These are phyloP conservation scores for Phyllosticta ampelicida DNA, from an alignment of 2,329 filamentous ascomycete genomes.

Conservation along the genomic window DNA sequence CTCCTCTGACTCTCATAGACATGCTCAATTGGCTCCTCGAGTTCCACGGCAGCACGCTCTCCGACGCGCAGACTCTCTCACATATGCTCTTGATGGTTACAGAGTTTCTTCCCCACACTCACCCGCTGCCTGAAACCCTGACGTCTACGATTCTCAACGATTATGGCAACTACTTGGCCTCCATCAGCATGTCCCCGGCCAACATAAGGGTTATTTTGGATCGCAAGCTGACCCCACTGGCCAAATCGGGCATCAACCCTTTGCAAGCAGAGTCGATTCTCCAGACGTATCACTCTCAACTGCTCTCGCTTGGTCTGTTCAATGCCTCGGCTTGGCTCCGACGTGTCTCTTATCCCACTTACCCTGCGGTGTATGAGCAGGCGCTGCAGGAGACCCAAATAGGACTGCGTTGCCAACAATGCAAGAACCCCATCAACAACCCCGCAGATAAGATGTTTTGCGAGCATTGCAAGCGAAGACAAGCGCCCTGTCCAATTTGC, in stretches of 20 bases:
- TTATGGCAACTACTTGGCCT: slow-evolving; percentile 30
- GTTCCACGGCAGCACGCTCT: slow-evolving; percentile 30
- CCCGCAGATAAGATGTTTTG: slow-evolving; percentile 41
- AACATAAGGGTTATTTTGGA: slow-evolving; percentile 32
- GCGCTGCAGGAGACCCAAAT: slow-evolving; percentile 44
- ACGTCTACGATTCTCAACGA: slow-evolving; percentile 20
- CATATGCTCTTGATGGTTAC: slow-evolving; percentile 36
- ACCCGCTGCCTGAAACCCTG: slow-evolving; percentile 20
- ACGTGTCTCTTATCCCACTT: slow-evolving; percentile 42
- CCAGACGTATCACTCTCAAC: slow-evolving; percentile 46
- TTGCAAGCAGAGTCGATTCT: slow-evolving; percentile 46
- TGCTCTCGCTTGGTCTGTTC: slow-evolving; percentile 37
- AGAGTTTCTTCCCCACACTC: slow-evolving; percentile 35
- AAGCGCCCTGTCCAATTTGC: slow-evolving; percentile 34
- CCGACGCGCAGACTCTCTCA: slow-evolving; percentile 38
- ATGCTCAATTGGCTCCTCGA: slow-evolving; percentile 32
- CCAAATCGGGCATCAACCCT: slow-evolving; percentile 36
- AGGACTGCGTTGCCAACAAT: slow-evolving; percentile 45
- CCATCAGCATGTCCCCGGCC: slow-evolving; percentile 26
- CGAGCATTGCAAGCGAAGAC: slow-evolving; percentile 37
- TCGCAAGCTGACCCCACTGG: slow-evolving; percentile 28
- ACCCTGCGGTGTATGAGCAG: slow-evolving; percentile 48
- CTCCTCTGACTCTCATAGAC: slow-evolving; percentile 31
- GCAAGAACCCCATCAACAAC: slow-evolving; percentile 45
- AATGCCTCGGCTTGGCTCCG: slow-evolving; percentile 47